Base-by-base conservation (phyloP, 768 basidiomycete species). In the Panaeolus papilionaceus region DNA sequence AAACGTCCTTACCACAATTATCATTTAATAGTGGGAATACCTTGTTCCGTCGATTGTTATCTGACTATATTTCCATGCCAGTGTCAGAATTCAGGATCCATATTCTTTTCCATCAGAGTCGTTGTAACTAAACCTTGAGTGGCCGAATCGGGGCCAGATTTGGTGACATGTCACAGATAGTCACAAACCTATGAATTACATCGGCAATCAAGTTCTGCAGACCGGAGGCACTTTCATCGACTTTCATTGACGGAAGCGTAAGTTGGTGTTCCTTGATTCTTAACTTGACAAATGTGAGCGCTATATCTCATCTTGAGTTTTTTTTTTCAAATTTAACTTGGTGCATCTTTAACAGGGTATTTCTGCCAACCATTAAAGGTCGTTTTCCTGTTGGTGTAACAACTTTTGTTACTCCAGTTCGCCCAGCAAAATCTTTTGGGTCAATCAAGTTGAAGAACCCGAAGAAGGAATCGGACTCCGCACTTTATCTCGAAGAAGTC, bases 381-480 rank as follows among this genome's bases (percentile, higher is more conserved):
- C 81, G 76, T 12, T 88, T 83, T 76, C 79, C 84, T 7, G 88
- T 91, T 5, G 89, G 88, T n/a, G 80, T 86, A 23, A 87, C 85
- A 8, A 87, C 87, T 2, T 88, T 90, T 67, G 80, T 78, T 38
- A 75, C 84, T n/a, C 79, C 85, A 49, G 81, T 86, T 38, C 76
- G 75, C 38, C 79, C 79, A 44, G 62, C 79, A 18, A 76, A 75
- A 45, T 51, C 75, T 8, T 73, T 88, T 61, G 84, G 89, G 38
- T 74, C 72, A 65, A 77, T 79, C 38, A 85, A 79, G 71, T 76
- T 83, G 58, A 78, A 72, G 61, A 73, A 65, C 42, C 63, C 69
- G 40, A 76, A 67, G 62, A 70, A 69, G 62, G 75, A 72, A 20
- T 74, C 78, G 16, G 76, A 79, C 20, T 79, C 82, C 23, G 88